phyloP scores from a whole-genome alignment of 2,329 filamentous ascomycete species.

The Tolypocladium ovalisporum region DNA sequence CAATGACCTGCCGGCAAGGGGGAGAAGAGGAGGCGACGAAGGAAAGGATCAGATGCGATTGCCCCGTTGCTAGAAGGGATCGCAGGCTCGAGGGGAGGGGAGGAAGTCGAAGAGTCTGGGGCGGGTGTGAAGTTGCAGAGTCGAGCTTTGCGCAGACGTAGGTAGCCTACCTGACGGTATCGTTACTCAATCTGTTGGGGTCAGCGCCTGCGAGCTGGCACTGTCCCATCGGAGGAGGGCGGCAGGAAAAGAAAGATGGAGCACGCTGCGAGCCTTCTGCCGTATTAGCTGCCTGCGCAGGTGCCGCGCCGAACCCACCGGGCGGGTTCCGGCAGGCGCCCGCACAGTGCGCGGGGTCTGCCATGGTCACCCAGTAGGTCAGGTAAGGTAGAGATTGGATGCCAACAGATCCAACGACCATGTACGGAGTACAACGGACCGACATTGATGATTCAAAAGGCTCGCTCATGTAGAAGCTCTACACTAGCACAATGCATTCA shows the following conservation, averaged over 20 bases:
- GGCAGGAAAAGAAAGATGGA: background rate
- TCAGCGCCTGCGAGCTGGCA: background rate
- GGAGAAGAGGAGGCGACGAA: background rate
- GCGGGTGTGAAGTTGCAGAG: background rate
- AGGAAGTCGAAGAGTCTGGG: background rate
- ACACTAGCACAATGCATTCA: no score
- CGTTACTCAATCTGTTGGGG: constrained; percentile 1
- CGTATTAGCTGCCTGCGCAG: background rate
- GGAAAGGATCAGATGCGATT: background rate
- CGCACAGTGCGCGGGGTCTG: background rate
- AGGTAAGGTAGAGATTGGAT: no score
- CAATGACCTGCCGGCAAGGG: background rate
- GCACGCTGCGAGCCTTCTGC: background rate
- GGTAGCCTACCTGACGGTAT: no score
- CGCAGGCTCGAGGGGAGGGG: background rate
- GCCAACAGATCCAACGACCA: no score
- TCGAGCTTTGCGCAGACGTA: background rate
- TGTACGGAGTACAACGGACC: no score
- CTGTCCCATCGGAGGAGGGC: background rate
- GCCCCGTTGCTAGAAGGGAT: background rate
- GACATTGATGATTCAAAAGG: no score
- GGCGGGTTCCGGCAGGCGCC: background rate
- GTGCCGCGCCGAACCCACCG: background rate
- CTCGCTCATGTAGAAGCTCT: no score
- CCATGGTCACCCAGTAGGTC: no score